Evolutionary conservation across 768 basidiomycete genomes (phyloP).

Genomic region (Boletellus sp.): DNA sequence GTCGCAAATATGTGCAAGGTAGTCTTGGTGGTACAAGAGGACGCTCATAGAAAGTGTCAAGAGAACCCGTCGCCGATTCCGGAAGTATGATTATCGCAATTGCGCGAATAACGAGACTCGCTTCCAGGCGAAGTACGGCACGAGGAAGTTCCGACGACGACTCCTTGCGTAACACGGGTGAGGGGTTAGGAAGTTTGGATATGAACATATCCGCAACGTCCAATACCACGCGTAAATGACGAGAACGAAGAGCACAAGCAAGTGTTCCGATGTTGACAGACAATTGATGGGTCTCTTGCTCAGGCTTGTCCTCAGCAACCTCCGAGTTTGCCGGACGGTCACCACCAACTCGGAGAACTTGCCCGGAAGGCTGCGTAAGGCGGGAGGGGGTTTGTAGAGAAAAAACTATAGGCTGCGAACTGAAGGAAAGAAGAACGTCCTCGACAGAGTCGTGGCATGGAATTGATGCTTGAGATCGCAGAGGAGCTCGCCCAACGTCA

Average conservation of each 20-base stretch:
- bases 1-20: conserved; percentile 48
- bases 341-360: background rate
- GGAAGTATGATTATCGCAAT: conserved; percentile 49
- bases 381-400: conserved; percentile 47
- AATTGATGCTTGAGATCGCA: conserved; percentile 6
- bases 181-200: conserved; percentile 19
- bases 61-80: conserved; percentile 11
- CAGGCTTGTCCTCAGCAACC: conserved; percentile 1
- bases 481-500: conserved; percentile 1
- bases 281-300: conserved; percentile 37
- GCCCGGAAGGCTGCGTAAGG: conserved; percentile 12
- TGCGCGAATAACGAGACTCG: conserved; percentile 38
- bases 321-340: conserved; percentile 8
- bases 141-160: conserved; percentile 15
- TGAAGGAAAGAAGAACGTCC: conserved; percentile 57
- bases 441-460: conserved; percentile 25
- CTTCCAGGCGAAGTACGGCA: conserved; percentile 32
- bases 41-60: conserved; percentile 48
- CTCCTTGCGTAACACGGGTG: conserved; percentile 11
- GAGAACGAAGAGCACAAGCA: conserved; percentile 53
- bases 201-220: conserved; percentile 37
- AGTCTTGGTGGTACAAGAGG: conserved; percentile 58
- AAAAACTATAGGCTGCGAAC: conserved; percentile 57
- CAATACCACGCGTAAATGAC: conserved; percentile 52
- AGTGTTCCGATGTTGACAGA: conserved; percentile 47